These are phyloP conservation scores for Populus trichocarpa DNA, from an alignment of 441 rosid genomes.

Conservation along the genomic window DNA sequence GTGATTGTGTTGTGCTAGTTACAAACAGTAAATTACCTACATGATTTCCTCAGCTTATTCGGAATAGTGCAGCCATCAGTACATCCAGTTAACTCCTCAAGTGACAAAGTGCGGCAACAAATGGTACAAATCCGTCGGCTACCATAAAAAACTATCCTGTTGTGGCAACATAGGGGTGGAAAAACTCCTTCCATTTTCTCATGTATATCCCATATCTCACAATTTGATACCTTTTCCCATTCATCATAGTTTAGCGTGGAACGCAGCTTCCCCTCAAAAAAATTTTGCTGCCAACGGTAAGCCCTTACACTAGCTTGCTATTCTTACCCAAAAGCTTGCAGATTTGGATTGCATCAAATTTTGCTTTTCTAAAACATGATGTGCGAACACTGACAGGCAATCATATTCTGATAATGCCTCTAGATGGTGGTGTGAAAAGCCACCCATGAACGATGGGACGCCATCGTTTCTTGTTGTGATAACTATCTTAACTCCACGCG, in stretches of 20 bases:
- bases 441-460: neutral
- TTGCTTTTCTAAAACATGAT: no score
- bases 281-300: neutral
- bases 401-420: neutral
- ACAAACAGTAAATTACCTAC: neutral
- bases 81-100: neutral
- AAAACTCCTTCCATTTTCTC: neutral
- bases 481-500: neutral
- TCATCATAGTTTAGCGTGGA: neutral
- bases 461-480: neutral
- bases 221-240: neutral
- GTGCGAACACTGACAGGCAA: no score
- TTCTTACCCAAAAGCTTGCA: neutral
- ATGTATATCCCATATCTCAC: neutral
- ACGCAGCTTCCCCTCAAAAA: neutral
- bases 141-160: neutral
- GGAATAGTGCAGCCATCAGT: neutral
- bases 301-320: neutral
- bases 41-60: neutral
- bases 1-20: neutral
- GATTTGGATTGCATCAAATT: neutral
- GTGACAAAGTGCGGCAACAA: neutral
- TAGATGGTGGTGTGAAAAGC: neutral
- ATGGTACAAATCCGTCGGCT: neutral
- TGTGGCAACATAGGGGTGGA: neutral